Percentiles rank a stretch among this genome's conserved stretches.
These are phyloP conservation scores for Skeletonema marinoi DNA, from an alignment of 108 stramenopile species.

Conservation along the genomic window DNA sequence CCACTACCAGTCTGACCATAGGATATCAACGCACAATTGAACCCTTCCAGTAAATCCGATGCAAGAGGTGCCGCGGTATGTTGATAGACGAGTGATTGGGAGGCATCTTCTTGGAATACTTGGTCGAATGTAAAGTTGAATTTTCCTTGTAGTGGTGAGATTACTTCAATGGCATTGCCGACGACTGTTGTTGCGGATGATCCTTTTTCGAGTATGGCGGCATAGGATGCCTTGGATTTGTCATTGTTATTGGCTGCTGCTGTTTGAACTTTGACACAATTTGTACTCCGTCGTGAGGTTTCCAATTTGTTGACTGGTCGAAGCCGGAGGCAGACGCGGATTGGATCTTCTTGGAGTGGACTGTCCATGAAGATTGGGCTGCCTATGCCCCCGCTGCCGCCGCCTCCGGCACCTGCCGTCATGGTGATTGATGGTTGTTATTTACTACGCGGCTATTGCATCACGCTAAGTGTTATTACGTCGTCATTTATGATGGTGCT, in stretches of 20 bases:
- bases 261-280: conserved; percentile 49
- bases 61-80: conserved; percentile 36
- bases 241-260: background rate
- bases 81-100: conserved; percentile 20
- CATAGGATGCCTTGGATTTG: background rate
- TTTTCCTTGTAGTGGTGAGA: conserved; percentile 66
- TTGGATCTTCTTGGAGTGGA: conserved; percentile 31
- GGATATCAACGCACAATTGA: conserved; percentile 43
- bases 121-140: conserved; percentile 61
- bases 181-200: background rate
- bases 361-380: conserved; percentile 30
- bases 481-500: background rate
- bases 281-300: conserved; percentile 58
- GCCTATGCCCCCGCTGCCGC: background rate
- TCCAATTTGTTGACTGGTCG: conserved; percentile 78
- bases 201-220: background rate
- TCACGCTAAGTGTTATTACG: background rate
- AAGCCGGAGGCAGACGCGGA: conserved; percentile 70
- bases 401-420: background rate
- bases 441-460: background rate
- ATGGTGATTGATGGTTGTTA: background rate
- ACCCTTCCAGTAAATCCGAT: conserved; percentile 39
- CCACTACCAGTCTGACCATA: conserved; percentile 57
- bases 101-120: conserved; percentile 33
- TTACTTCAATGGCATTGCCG: conserved; percentile 47